phyloP scores from a whole-genome alignment of 2,329 filamentous ascomycete species.

The Phaeosphaeriaceae sp. region DNA sequence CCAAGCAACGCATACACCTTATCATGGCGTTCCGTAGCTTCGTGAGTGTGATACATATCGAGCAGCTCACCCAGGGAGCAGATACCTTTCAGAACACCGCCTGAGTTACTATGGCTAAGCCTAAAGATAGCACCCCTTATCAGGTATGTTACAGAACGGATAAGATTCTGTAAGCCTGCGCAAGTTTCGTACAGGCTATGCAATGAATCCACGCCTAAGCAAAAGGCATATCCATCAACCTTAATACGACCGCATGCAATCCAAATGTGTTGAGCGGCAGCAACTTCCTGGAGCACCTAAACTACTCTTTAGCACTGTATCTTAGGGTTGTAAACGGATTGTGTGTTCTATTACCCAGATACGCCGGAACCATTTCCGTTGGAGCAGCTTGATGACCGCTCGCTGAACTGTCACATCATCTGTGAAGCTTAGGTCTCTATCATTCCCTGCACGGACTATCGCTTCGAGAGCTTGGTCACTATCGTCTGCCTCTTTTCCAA shows the following conservation, averaged over 20 bases:
- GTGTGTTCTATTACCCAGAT: slow-evolving; percentile 29
- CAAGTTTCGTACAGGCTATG: not conserved
- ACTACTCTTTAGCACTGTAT: slow-evolving; percentile 15
- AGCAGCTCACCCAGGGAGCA: slow-evolving; percentile 19
- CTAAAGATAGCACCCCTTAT: slow-evolving; percentile 23
- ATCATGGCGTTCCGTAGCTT: slow-evolving; percentile 17
- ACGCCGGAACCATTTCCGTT: slow-evolving; percentile 25
- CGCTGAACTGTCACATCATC: slow-evolving; percentile 8
- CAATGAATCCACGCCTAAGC: slow-evolving; percentile 18
- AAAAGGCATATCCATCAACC: slow-evolving; percentile 26
- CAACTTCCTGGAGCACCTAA: slow-evolving; percentile 27
- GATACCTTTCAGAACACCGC: slow-evolving; percentile 11
- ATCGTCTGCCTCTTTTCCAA: slow-evolving; percentile 13
- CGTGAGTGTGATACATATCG: too few relatives aligned
- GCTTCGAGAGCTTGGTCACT: slow-evolving; percentile 16
- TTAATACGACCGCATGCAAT: slow-evolving; percentile 16
- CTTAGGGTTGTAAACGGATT: slow-evolving; percentile 1
- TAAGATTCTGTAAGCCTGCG: slow-evolving; percentile 14
- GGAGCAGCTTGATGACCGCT: slow-evolving; percentile 17
- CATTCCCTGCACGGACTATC: slow-evolving; percentile 12
- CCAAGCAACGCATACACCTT: slow-evolving; percentile 26
- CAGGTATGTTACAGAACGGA: slow-evolving; percentile 19
- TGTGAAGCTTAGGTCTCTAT: slow-evolving; percentile 2
- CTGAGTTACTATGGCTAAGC: slow-evolving; percentile 9
- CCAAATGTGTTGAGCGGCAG: slow-evolving; percentile 20